Percentiles rank a stretch among this genome's conserved stretches.
These are phyloP conservation scores for Massariosphaeria phaeospora DNA, from an alignment of 495 filamentous ascomycete genomes.

Conservation along the genomic window DNA sequence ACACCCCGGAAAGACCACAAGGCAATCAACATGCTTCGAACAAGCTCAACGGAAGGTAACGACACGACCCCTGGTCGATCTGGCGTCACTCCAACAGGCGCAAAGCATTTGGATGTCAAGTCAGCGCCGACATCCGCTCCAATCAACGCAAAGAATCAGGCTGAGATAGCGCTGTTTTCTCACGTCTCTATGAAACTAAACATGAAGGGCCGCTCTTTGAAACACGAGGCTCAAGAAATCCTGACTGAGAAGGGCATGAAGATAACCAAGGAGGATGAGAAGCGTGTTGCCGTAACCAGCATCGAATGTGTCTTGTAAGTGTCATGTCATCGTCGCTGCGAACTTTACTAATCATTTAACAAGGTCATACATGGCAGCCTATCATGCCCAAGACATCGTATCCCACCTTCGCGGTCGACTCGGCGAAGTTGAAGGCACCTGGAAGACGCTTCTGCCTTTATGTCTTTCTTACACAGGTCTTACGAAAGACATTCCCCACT, in stretches of 20 bases:
- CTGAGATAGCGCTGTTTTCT: constrained; percentile 14
- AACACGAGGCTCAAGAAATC: constrained; percentile 25
- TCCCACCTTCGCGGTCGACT: constrained; percentile 7
- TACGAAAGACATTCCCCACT: constrained; percentile 16
- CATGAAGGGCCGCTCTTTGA: constrained; percentile 23
- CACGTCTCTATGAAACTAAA: constrained; percentile 18
- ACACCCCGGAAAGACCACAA: constrained; percentile 30
- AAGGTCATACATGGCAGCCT: constrained; percentile 27
- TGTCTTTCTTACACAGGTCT: constrained; percentile 10
- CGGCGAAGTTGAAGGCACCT: constrained; percentile 20
- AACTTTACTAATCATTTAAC: neutral
- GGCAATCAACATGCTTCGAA: constrained; percentile 25
- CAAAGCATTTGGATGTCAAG: constrained; percentile 15
- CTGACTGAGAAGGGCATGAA: constrained; percentile 8
- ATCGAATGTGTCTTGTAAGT: constrained; percentile 32
- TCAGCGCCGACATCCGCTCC: constrained; percentile 25
- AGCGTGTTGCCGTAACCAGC: constrained; percentile 23
- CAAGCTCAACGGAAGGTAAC: constrained; percentile 18
- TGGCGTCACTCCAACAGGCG: constrained; percentile 19
- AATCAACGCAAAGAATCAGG: constrained; percentile 8
- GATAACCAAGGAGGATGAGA: constrained; percentile 12
- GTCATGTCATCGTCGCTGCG: neutral
- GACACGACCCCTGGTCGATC: constrained; percentile 25
- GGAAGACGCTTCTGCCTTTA: constrained; percentile 29
- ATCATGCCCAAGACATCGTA: constrained; percentile 13